Evolutionary conservation across 305 asterid species (phyloP), one percentile per base, ranked within the genome.

Genomic region (Coffea humblotiana): DNA sequence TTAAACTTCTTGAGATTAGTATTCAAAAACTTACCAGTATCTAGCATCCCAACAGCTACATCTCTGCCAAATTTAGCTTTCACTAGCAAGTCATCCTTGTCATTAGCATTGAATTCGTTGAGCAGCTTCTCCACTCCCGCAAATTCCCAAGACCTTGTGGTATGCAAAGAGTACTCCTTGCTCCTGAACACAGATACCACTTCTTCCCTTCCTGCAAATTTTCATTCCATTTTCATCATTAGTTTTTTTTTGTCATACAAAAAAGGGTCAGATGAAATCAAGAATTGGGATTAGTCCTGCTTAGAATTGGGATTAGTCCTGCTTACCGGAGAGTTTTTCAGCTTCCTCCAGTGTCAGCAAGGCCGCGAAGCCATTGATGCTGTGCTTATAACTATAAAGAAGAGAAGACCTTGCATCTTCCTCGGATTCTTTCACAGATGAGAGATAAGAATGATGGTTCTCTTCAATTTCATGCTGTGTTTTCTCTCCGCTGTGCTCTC

Each of bases 141-240:
- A 72, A 95, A 95, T 52, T 87, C 96, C 99, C 98, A 95, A 43
- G 99, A 95, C 85, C 99, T 89, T 74, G 99, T 95, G 2, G 99
- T 95, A 71, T 93, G 97, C 88, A 91, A 73, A 7, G 82, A 29
- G 84, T 92, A 91, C 80, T 89, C 89, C 51, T 85, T 56, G 88
- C 99, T 95, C 64, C 80, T 85, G 54, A 81, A 77, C 79, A 95
- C 90, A 11, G 95, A 92, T 70, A 90, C 88, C 81, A 94, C 96
- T 75, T 86, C 98, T 74, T 92, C 97, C 88, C 77, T 89, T 65
- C 86, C 99, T 95, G 87, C 64, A 68, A 69, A 37, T 37, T 2
- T 37, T 37, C 43, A 37, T 37, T 63, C 3, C 35, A 8, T 27
- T 5, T 35, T 18, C 40, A 2, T 14, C 6, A 2, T 35, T 25